Base-by-base conservation (phyloP, 345 rosid genomes). In the Eucalyptus caleyi region DNA sequence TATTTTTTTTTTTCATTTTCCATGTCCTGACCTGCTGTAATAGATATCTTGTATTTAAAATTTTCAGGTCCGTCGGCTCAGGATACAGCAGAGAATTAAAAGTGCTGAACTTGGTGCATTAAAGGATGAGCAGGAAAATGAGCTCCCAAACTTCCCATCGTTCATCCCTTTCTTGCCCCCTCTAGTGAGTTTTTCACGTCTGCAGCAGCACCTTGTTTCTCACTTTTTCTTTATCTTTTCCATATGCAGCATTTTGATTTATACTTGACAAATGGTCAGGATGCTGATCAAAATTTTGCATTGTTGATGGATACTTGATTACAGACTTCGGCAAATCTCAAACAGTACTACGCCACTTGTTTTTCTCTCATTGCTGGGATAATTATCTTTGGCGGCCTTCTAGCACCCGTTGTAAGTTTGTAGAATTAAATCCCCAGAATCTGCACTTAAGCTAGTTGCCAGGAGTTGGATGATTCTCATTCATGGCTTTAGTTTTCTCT, bases 161-260 rank as follows among this genome's bases (percentile, higher is more conserved):
- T 97, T 97, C 92, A 97, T 97, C 69, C 99, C 99, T 9, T 97
- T 97, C 93, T 94, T 97, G 92, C 99, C 99, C 90, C 99, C 99
- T 56, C 89, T 97, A 95, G 99, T 96, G 51, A 93, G 95, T 83
- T 77, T 77, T 87, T 65, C 80, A 87, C 80, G 19, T 56, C 54
- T 42, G 80, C 50, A 60, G 34, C 4, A 49, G 53, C 77, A 32
- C 30, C 50, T 42, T 44, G 0, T 30, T 34, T 44, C 26, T 40
- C 26, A 24, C 42, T 51, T 40, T 87, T 50, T 34, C 54, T 27
- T 23, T 42, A 86, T 9, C n/a, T 59, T 54, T 23, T 50, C 47
- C 44, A 62, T 19, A 32, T 56, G n/a, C n/a, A 21, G 56, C 72
- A 2, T 53, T 88, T 19, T 86, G 47, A 30, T 86, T 62, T n/a